phyloP scores from a whole-genome alignment of 2,329 filamentous ascomycete genomes.

The Penicillium sp. region DNA sequence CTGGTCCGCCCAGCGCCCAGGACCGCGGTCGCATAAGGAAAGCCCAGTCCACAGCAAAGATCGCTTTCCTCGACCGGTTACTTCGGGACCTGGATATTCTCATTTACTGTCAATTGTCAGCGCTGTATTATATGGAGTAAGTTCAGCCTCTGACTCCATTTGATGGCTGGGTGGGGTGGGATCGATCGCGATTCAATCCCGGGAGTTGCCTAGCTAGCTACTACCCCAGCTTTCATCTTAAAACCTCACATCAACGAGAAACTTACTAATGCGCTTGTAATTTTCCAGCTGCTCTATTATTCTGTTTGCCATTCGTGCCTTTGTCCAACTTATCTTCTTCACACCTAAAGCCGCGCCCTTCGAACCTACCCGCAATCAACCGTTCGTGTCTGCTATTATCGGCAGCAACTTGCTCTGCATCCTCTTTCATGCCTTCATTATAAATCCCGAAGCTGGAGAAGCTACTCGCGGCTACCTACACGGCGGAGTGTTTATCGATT shows the following conservation, averaged over 20 bases:
- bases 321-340: conserved; percentile 59
- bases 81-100: conserved; percentile 59
- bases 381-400: conserved; percentile 56
- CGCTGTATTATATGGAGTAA: conserved; percentile 65
- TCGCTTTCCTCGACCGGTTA: conserved; percentile 55
- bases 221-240: not conserved
- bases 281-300: conserved; percentile 56
- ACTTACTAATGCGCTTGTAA: not conserved
- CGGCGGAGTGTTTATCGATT: conserved; percentile 64
- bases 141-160: conserved; percentile 20
- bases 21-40: conserved; percentile 32
- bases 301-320: conserved; percentile 55
- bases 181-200: not conserved
- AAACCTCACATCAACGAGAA: not conserved
- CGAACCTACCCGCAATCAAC: conserved; percentile 51
- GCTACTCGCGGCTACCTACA: conserved; percentile 57
- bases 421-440: conserved; percentile 56
- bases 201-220: not conserved
- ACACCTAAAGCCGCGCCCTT: conserved; percentile 59
- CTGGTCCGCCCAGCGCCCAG: not conserved
- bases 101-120: conserved; percentile 62
- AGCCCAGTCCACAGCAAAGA: conserved; percentile 41
- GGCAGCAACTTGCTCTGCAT: conserved; percentile 58
- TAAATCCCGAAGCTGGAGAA: conserved; percentile 54
- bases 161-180: not conserved